Conservation (phyloP, 805 yeast genomes). For the Barnettozyma sp. region DNA sequence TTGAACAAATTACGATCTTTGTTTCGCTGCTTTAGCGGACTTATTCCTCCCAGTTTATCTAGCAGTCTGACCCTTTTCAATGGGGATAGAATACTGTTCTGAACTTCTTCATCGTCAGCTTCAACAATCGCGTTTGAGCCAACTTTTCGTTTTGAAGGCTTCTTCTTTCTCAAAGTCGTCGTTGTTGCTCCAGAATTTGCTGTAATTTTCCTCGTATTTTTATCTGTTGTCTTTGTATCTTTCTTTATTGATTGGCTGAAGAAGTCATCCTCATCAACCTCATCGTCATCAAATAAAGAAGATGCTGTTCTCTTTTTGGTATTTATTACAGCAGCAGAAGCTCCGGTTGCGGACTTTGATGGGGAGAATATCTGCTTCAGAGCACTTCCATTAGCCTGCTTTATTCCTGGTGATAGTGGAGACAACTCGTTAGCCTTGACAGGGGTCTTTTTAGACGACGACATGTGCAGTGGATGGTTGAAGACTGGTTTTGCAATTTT, state of each 20-base stretch:
- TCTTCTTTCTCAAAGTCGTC: constrained; percentile 11
- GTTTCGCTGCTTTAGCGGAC: constrained; percentile 25
- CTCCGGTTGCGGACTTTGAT: constrained; percentile 4
- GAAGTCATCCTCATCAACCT: constrained; percentile 25
- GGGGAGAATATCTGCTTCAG: constrained; percentile 22
- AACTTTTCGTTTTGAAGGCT: constrained; percentile 16
- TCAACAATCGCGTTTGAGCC: constrained; percentile 18
- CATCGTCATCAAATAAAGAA: constrained; percentile 25
- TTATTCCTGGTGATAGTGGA: too few species aligned
- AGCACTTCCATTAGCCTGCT: constrained; percentile 19
- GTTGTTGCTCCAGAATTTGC: too few species aligned
- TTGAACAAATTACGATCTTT: constrained; percentile 22
- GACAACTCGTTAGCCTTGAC: too few species aligned
- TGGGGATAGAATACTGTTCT: constrained; percentile 13
- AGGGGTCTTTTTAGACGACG: too few species aligned
- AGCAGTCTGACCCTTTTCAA: constrained; percentile 22
- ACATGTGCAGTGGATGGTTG: constrained; percentile 10
- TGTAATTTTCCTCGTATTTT: too few species aligned
- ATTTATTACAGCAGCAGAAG: not conserved
- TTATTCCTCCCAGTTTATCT: constrained; percentile 22
- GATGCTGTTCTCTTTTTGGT: constrained; percentile 12
- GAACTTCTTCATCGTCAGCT: constrained; percentile 16
- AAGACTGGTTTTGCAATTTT: constrained; percentile 3
- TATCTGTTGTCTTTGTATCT: too few species aligned
- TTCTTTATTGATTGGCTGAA: constrained; percentile 17